Evolutionary conservation across 2,329 filamentous ascomycete genomes (phyloP).

Genomic region (Fusarium concolor): DNA sequence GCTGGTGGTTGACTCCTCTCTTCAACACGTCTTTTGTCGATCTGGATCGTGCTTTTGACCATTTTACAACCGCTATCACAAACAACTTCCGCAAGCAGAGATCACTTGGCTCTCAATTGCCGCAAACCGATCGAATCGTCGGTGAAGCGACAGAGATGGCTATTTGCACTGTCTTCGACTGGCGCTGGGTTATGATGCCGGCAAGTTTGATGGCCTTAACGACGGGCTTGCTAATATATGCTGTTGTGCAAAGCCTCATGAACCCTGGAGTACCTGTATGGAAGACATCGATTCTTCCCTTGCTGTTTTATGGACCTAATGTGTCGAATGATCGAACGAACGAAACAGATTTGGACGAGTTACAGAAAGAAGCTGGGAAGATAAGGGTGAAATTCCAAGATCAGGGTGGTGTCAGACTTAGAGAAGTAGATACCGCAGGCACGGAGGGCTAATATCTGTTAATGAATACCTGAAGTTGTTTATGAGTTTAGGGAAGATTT

Average conservation of each 20-base stretch:
- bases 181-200: slow-evolving; percentile 9
- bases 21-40: neutral
- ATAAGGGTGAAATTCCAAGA: neutral
- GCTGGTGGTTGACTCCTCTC: neutral
- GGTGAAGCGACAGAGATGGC: slow-evolving; percentile 1
- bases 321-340: neutral
- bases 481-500: too few species aligned
- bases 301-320: slow-evolving; percentile 12
- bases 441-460: neutral
- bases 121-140: neutral
- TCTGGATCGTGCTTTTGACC: neutral
- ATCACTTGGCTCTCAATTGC: accelerated
- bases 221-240: neutral
- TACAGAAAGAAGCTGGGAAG: neutral
- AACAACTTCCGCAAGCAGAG: slow-evolving; percentile 3
- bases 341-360: neutral
- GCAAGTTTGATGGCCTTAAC: neutral
- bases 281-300: slow-evolving; percentile 11
- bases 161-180: slow-evolving; percentile 11
- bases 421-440: neutral
- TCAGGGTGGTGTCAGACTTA: neutral
- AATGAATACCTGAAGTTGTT: too few species aligned
- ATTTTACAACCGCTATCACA: neutral
- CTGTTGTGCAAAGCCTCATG: neutral
- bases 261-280: neutral